These are phyloP conservation scores for Botryobasidium botryosum DNA, from an alignment of 768 basidiomycete genomes.

Conservation along the genomic window DNA sequence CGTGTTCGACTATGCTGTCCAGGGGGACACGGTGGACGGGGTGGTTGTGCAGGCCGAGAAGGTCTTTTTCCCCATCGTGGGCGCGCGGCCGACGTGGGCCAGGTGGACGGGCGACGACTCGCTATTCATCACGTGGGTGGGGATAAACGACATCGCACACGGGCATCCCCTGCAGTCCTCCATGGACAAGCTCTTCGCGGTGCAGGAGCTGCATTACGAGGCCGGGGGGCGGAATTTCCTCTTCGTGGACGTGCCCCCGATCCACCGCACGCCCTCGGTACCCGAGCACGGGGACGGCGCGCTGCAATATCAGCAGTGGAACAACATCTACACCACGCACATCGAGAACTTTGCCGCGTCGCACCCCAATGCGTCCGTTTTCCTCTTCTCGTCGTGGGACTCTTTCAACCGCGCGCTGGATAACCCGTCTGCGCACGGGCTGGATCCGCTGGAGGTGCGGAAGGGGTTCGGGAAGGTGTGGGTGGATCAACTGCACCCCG, in stretches of 20 bases:
- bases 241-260: conserved; percentile 42
- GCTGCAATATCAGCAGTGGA: conserved; percentile 36
- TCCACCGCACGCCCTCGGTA: conserved; percentile 34
- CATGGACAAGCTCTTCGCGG: conserved; percentile 24
- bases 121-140: too few relatives aligned
- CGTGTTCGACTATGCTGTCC: conserved; percentile 40
- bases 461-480: too few relatives aligned
- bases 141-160: conserved; percentile 38
- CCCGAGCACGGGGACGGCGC: too few relatives aligned
- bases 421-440: too few relatives aligned
- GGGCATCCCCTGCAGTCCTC: too few relatives aligned
- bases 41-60: conserved; percentile 26
- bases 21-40: conserved; percentile 31
- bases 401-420: conserved; percentile 34
- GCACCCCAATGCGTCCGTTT: conserved; percentile 30
- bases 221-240: conserved; percentile 37
- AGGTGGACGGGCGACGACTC: too few relatives aligned
- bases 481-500: too few relatives aligned
- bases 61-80: conserved; percentile 23
- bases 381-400: conserved; percentile 34
- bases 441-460: too few relatives aligned
- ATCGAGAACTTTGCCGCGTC: conserved; percentile 22
- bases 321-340: conserved; percentile 19
- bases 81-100: conserved; percentile 19
- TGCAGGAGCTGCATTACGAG: conserved; percentile 33